Evolutionary conservation across 108 stramenopile genomes (phyloP).

Genomic region (Aureococcus anophagefferens): DNA sequence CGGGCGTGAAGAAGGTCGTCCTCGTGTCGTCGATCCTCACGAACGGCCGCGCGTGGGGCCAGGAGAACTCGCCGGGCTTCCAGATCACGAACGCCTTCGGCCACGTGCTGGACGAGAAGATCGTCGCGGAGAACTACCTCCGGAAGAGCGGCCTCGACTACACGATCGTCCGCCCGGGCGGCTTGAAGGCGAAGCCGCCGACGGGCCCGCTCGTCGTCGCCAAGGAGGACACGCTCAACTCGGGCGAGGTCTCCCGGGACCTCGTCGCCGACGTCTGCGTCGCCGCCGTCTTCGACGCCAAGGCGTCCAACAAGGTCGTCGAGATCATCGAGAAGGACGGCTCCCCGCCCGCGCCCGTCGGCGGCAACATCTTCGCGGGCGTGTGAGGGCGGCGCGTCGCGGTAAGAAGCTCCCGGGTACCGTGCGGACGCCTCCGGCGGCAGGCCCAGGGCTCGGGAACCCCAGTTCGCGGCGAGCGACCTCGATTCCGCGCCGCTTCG

Average conservation of each 20-base stretch:
- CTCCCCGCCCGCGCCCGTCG: not conserved
- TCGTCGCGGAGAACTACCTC: slow-evolving; percentile 62
- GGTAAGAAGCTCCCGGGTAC: too few relatives aligned
- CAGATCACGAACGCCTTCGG: slow-evolving; percentile 69
- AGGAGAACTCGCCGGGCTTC: slow-evolving; percentile 70
- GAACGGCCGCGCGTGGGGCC: slow-evolving; percentile 62
- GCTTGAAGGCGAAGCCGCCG: slow-evolving; percentile 59
- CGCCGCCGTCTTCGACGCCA: slow-evolving; percentile 55
- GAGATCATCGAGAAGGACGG: slow-evolving; percentile 65
- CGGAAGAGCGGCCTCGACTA: slow-evolving; percentile 55
- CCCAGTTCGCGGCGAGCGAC: too few relatives aligned
- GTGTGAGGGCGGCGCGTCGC: too few relatives aligned
- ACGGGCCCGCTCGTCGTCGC: slow-evolving; percentile 47
- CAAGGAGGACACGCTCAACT: slow-evolving; percentile 59
- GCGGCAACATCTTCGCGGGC: not conserved
- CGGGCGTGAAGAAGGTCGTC: slow-evolving; percentile 64
- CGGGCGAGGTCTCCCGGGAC: slow-evolving; percentile 65
- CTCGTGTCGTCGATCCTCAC: slow-evolving; percentile 64
- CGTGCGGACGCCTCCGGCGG: too few relatives aligned
- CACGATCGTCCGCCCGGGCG: slow-evolving; percentile 71
- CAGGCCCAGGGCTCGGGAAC: too few relatives aligned
- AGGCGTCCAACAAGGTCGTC: slow-evolving; percentile 64
- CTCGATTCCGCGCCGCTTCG: too few relatives aligned
- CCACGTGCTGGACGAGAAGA: slow-evolving; percentile 63
- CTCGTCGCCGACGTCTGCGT: slow-evolving; percentile 74